A percentile compares a stretch with the other conserved stretches of the same genome.
Evolutionary conservation across 441 rosid genomes (phyloP).

Genomic region (Arabidopsis hybrid): DNA sequence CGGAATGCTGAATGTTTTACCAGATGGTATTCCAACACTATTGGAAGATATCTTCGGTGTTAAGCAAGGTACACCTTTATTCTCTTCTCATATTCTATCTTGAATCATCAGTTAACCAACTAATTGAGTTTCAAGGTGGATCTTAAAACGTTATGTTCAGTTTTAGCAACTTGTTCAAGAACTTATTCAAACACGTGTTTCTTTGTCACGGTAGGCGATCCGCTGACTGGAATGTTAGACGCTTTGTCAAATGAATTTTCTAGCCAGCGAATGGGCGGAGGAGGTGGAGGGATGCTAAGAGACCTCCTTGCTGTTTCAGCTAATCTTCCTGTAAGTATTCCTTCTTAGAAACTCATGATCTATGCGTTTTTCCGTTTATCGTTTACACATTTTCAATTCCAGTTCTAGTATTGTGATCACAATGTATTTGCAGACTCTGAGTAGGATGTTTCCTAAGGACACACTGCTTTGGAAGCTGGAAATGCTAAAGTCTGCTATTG

Average conservation of each 20-base stretch:
- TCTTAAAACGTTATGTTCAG: neutral
- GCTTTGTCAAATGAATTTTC: conserved; percentile 47
- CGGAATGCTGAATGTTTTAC: conserved; percentile 59
- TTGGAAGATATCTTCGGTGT: conserved; percentile 56
- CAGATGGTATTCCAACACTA: conserved; percentile 52
- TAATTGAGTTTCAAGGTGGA: neutral
- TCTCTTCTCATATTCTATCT: conserved; percentile 32
- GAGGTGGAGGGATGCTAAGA: conserved; percentile 48
- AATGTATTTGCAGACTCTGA: conserved; percentile 53
- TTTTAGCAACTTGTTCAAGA: neutral
- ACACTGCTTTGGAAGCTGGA: conserved; percentile 44
- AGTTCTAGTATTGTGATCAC: neutral
- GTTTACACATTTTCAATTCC: neutral
- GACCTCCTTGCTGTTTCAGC: conserved; percentile 51
- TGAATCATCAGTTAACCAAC: neutral
- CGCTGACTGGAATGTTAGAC: conserved; percentile 46
- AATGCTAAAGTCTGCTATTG: conserved; percentile 38
- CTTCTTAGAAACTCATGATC: conserved; percentile 9
- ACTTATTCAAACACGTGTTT: conserved; percentile 1
- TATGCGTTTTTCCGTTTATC: neutral
- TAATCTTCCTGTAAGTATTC: conserved; percentile 53
- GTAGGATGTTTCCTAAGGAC: conserved; percentile 49
- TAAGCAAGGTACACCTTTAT: conserved; percentile 59
- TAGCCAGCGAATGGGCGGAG: conserved; percentile 44
- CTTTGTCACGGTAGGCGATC: conserved; percentile 47